Evolutionary conservation across 2,329 filamentous ascomycete species (phyloP), one percentile per base, ranked within the genome.

Genomic region (Cladosporium sp.): DNA sequence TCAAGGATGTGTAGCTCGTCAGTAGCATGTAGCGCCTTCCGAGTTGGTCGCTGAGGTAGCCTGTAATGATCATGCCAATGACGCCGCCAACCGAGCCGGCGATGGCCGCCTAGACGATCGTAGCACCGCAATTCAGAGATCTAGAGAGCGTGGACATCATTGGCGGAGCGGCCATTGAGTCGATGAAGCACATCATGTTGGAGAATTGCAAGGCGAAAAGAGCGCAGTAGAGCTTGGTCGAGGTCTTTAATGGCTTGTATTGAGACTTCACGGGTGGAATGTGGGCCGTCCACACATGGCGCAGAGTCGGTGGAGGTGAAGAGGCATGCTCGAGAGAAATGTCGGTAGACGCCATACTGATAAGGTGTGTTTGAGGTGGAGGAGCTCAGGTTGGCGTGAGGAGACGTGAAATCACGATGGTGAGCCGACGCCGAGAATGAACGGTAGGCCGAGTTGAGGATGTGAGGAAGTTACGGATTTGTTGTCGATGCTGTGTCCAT

Each of bases 1-100:
- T 22, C 16, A 57, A 45, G 11, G 56, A n/a, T 1, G 32, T 19
- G 31, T 55, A 31, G 5, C 54, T 53, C 10, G 49, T 35, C 31
- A 58, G 28, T 14, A 62, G 48, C 59, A 62, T 61, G 32, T 49
- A 49, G 34, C 57, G 45, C 9, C 60, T 54, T 8, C 55, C 54
- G 16, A 58, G 58, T 13, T 58, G 33, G 41, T 62, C 58, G 55
- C 58, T 60, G 40, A 61, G 22, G 31, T 62, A 62, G 9, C 60
- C 60, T 6, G 61, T 46, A 9, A 61, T 40, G 32, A 54, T 54
- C 38, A 58, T 55, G 34, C 60, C 60, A 38, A 59, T 54, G 6
- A 52, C 54, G 3, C 56, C 58, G 9, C 52, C 55, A 18, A 60
- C 52, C 14, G 59, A 50, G 32, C 51, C 41, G 4, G 59, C 46